Base-by-base conservation (phyloP, 78 protist species). In the Dictyostelium intermedium region DNA sequence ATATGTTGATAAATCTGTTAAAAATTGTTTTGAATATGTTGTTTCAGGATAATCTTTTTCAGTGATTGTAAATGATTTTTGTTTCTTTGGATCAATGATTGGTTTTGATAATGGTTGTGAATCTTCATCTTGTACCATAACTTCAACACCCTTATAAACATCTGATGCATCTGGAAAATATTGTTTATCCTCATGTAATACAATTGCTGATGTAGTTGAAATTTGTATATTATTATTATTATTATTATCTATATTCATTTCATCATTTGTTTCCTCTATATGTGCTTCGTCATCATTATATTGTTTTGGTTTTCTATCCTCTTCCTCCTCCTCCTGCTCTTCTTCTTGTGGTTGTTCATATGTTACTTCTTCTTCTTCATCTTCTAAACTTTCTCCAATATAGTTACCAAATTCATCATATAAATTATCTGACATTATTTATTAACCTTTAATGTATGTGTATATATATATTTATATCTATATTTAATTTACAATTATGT, bases 321-420 rank as follows among this genome's bases (percentile, higher is more conserved):
- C 99, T 30, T 97, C 96, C 95, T 98, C 98, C 34, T 97, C 97
- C 66, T 97, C 93, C 5, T 97, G 97, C 18, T 80, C 83, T 18
- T 96, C 96, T 13, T 96, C 97, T 0, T 77, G 87, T 30, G 73
- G 92, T 5, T 56, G 79, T 47, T 95, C 97, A 16, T 91, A 97
- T 18, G 84, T 98, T 14, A 32, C 85, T 16, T 70, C 85, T 3
- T 91, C 96, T 9, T 82, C 69, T 23, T 70, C 91, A 39, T 96
- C 97, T 23, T 96, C 97, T 23, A 84, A 80, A 27, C 27, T 82
- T 66, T 92, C 96, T 9, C 99, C 99, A 23, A 98, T 95, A 94
- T 98, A 98, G 96, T 98, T 98, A 50, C 99, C 99, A 69, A 99
- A 99, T 97, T 99, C 99, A 85, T 98, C 99, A 79, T 97, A 98